Percentiles rank a stretch among this genome's conserved stretches.
These are phyloP conservation scores for Blastocystis sp. DNA, from an alignment of 352 stramenopile species.

Conservation along the genomic window DNA sequence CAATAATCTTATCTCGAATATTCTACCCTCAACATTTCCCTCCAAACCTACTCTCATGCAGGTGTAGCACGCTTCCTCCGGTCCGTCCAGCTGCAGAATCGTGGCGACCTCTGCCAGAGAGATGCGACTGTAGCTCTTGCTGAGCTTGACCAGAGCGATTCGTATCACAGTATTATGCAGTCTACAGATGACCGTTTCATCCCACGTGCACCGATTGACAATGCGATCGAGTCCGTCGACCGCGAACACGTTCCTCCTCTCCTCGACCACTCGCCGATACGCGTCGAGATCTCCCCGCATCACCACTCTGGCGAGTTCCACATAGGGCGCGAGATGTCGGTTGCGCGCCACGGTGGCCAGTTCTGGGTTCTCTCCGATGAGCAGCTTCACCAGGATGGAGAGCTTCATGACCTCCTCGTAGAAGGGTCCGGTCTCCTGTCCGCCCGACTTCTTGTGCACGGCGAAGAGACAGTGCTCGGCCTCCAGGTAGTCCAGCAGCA, in stretches of 20 bases:
- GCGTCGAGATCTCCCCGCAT: neutral
- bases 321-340: neutral
- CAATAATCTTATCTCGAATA: constrained; percentile 38
- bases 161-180: constrained; percentile 55
- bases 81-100: constrained; percentile 9
- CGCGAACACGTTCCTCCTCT: neutral
- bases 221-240: constrained; percentile 7
- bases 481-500: constrained; percentile 13
- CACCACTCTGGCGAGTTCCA: constrained; percentile 9
- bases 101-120: constrained; percentile 9
- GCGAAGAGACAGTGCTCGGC: constrained; percentile 6
- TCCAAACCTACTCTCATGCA: constrained; percentile 37
- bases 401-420: constrained; percentile 31
- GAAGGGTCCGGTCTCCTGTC: neutral
- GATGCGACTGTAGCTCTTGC: constrained; percentile 57
- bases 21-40: neutral
- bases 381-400: neutral
- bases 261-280: neutral
- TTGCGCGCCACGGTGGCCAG: neutral
- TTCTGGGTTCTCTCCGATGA: constrained; percentile 22
- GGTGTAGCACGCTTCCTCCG: constrained; percentile 25
- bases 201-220: neutral
- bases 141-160: constrained; percentile 42
- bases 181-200: neutral
- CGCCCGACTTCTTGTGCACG: constrained; percentile 29